These are phyloP conservation scores for Herpetomonas tarakana DNA, from an alignment of 208 protist genomes.

Conservation along the genomic window DNA sequence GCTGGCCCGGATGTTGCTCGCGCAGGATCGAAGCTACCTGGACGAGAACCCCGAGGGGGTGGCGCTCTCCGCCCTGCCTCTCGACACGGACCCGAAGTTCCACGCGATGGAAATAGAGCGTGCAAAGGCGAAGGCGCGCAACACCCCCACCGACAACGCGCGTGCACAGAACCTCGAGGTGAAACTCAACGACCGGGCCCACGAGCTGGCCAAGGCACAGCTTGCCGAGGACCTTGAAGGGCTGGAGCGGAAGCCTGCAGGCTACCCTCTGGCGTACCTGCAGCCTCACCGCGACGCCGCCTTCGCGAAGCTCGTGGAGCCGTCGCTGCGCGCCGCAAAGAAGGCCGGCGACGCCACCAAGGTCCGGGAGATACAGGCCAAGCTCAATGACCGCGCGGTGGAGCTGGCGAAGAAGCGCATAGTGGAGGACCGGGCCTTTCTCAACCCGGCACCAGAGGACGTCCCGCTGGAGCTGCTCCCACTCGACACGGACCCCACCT, in stretches of 20 bases:
- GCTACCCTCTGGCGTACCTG: slow-evolving; percentile 51
- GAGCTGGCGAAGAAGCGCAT: slow-evolving; percentile 54
- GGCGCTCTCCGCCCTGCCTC: slow-evolving; percentile 39
- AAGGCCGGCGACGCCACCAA: slow-evolving; percentile 16
- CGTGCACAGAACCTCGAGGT: slow-evolving; percentile 55
- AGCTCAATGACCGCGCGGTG: slow-evolving; percentile 55
- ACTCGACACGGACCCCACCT: slow-evolving; percentile 57
- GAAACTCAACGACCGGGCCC: slow-evolving; percentile 56
- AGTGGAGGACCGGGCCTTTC: slow-evolving; percentile 39
- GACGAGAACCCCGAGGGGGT: slow-evolving; percentile 52
- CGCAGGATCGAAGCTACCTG: slow-evolving; percentile 54
- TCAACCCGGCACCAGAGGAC: slow-evolving; percentile 59
- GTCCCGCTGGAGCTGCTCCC: slow-evolving; percentile 55
- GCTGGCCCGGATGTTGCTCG: slow-evolving; percentile 35
- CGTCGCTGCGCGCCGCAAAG: slow-evolving; percentile 41
- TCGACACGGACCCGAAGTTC: slow-evolving; percentile 59
- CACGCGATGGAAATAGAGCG: slow-evolving; percentile 74
- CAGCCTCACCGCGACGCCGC: slow-evolving; percentile 45
- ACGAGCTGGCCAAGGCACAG: slow-evolving; percentile 56
- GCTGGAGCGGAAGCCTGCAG: slow-evolving; percentile 55
- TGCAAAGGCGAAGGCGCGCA: slow-evolving; percentile 47
- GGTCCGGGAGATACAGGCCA: slow-evolving; percentile 39
- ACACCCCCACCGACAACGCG: slow-evolving; percentile 25
- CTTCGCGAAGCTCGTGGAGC: slow-evolving; percentile 36
- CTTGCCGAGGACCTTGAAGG: slow-evolving; percentile 58